Evolutionary conservation across 2,329 filamentous ascomycete genomes (phyloP), one percentile per base, ranked within the genome.

Genomic region (Neurospora crassa): DNA sequence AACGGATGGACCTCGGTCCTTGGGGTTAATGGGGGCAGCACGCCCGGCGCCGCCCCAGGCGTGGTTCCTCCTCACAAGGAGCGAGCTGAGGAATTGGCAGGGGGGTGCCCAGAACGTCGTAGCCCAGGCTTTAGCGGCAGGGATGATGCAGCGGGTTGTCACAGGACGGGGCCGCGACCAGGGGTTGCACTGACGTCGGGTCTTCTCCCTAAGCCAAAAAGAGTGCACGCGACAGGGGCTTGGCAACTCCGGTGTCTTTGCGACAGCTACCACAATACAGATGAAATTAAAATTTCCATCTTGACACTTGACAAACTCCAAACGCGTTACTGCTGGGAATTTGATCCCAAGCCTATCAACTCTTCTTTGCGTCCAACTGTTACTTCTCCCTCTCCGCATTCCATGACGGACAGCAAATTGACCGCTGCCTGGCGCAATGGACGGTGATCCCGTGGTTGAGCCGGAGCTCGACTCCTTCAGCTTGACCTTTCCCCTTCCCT

Each of bases 401-500:
- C 69, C 16, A 68, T 76, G 75, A 70, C 71, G 70, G 67, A 69
- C 45, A 53, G 68, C 67, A 70, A 45, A 67, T 68, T 67, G 24
- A 34, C 68, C 70, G 45, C 20, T 42, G 68, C 70, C 69, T 71
- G 74, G 68, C 76, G 77, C 79, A 79, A 92, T 92, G 90, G 90
- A 92, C 83, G 90, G 89, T 83, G 90, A 92, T 84, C 88, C 89
- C 73, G 87, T 88, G 76, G 89, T 92, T 76, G 90, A 92, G 82
- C 80, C 85, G 73, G 82, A 85, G 82, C 88, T 97, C 81, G 94
- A 97, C 86, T 87, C 89, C 81, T 96, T 97, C 85, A 94, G 92
- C 86, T 85, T 92, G 79, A 86, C 92, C 74, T 90, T 98, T 75
- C 96, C 95, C 69, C 85, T 98, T 73, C 95, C 96, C 63, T 97